Evolutionary conservation across 306 rosid genomes (phyloP).

Genomic region (Gillenia trifoliata): DNA sequence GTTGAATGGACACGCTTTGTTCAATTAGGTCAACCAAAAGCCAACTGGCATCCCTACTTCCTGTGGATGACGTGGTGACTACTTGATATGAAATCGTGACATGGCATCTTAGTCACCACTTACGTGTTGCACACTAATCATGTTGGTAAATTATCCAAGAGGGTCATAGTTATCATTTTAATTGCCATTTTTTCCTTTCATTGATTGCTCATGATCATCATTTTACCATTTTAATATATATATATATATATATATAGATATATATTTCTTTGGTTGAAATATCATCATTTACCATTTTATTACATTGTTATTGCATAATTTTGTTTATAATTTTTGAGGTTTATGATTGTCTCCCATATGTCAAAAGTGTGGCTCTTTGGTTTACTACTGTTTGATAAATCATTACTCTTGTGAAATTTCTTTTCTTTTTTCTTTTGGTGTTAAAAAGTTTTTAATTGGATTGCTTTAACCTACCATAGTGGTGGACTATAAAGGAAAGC

Average conservation of each 20-base stretch:
- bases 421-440: background rate
- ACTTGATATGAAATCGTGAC: constrained; percentile 18
- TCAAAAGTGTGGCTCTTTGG: background rate
- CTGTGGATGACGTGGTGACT: constrained; percentile 16
- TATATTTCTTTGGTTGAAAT: background rate
- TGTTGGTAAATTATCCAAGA: constrained; percentile 15
- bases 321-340: background rate
- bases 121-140: constrained; percentile 29
- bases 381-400: background rate
- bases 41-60: background rate
- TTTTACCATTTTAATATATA: too few species aligned
- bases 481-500: background rate
- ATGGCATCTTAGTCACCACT: constrained; percentile 26
- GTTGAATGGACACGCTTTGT: background rate
- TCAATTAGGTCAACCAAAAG: constrained; percentile 25
- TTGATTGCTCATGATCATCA: background rate
- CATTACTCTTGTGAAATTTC: background rate
- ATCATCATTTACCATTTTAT: background rate
- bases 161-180: background rate
- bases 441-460: too few species aligned
- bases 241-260: too few species aligned
- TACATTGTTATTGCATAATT: background rate
- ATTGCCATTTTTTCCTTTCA: background rate
- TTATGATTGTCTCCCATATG: constrained; percentile 1
- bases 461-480: background rate